Evolutionary conservation across 2,329 filamentous ascomycete species (phyloP).

Genomic region (Plenodomus tracheiphilus): DNA sequence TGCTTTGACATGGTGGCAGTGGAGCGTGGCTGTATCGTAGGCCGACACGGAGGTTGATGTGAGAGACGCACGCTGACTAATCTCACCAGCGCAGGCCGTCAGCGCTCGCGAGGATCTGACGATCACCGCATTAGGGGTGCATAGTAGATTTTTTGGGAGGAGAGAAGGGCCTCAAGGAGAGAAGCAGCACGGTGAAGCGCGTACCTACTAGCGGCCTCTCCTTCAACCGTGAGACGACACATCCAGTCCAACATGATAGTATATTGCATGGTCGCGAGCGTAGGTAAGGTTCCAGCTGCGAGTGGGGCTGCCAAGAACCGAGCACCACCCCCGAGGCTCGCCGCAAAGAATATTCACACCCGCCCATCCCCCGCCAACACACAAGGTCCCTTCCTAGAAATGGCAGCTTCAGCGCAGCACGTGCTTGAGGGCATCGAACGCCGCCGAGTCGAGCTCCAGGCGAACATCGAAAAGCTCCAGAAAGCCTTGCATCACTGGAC

Average conservation of each 20-base stretch:
- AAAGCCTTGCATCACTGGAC: conserved; percentile 85
- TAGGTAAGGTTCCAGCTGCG: no score
- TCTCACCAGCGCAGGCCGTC: background rate
- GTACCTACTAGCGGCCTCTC: no score
- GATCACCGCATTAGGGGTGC: no score
- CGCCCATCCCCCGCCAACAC: background rate
- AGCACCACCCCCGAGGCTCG: conserved; percentile 16
- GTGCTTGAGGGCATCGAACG: conserved; percentile 71
- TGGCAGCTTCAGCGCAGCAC: conserved; percentile 44
- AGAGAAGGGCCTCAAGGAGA: no score
- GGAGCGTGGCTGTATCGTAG: conserved; percentile 6
- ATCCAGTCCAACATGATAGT: no score
- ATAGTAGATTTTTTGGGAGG: no score
- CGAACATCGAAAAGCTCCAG: conserved; percentile 72
- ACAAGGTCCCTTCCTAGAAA: conserved; percentile 17
- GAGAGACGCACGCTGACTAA: background rate
- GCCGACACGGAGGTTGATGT: background rate
- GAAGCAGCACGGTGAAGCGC: no score
- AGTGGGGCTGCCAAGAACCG: background rate
- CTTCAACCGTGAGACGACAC: no score
- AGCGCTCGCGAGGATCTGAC: background rate
- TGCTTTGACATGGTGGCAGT: conserved; percentile 41
- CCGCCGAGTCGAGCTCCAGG: conserved; percentile 74
- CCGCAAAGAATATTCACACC: conserved; percentile 7
- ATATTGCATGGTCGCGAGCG: no score